phyloP scores from a whole-genome alignment of 2,329 filamentous ascomycete genomes.

The Orbilia ellipsospora region DNA sequence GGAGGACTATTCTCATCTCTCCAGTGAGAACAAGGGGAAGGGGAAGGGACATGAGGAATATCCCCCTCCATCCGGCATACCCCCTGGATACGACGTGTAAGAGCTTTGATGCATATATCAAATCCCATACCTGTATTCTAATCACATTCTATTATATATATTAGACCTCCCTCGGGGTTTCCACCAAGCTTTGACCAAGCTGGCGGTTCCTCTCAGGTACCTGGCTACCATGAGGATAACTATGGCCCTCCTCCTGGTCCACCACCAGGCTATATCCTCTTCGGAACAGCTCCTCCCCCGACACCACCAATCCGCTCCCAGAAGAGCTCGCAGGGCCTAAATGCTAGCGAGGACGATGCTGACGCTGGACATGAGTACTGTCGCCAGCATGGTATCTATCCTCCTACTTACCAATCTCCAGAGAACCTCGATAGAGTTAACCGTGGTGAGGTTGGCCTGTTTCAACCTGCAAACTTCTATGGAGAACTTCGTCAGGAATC shows the following conservation, averaged over 20 bases:
- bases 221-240: slow-evolving; percentile 17
- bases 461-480: slow-evolving; percentile 66
- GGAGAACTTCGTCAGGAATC: slow-evolving; percentile 65
- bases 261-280: slow-evolving; percentile 51
- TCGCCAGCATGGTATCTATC: slow-evolving; percentile 69
- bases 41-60: slow-evolving; percentile 43
- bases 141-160: background rate
- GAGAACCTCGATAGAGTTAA: slow-evolving; percentile 66
- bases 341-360: slow-evolving; percentile 74
- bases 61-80: slow-evolving; percentile 32
- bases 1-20: slow-evolving; percentile 47
- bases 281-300: slow-evolving; percentile 37
- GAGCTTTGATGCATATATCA: slow-evolving; percentile 23
- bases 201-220: slow-evolving; percentile 29
- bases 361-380: slow-evolving; percentile 76
- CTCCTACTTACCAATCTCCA: slow-evolving; percentile 67
- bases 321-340: slow-evolving; percentile 61
- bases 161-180: slow-evolving; percentile 27
- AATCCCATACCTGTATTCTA: background rate
- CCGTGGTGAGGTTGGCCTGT: slow-evolving; percentile 68
- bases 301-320: slow-evolving; percentile 36
- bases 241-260: slow-evolving; percentile 37
- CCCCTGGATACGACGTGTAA: slow-evolving; percentile 37
- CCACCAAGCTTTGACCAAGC: slow-evolving; percentile 37
- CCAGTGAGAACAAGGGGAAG: slow-evolving; percentile 48